Base-by-base conservation (phyloP, 257 asterid genomes). In the Nicotiana attenuata region DNA sequence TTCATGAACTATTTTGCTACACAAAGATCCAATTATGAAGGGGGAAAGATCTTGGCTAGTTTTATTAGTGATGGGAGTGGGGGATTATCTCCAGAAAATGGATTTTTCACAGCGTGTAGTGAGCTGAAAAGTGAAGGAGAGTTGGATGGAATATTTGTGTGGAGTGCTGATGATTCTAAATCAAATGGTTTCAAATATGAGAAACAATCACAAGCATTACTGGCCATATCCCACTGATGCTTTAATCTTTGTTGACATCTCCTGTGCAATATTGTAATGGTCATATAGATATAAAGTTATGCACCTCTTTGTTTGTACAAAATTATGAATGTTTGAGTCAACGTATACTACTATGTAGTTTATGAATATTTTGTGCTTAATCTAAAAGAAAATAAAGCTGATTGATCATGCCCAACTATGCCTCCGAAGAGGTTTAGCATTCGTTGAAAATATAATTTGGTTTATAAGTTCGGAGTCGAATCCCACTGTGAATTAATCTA, bases 111-210 rank as follows among this genome's bases (percentile, higher is more conserved):
- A 0, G 97, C 97, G 0, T 91, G 94, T 11, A 80, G 82, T 65
- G 83, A 82, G 87, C 88, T 94, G 0, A 87, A 88, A 82, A 89
- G 88, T 47, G 59, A 84, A 81, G 96, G 94, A 9, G 85, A 87
- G 10, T 93, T 94, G 8, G 76, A 76, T 28, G 98, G 98, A 41
- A 93, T 94, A 10, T 93, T 94, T 67, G 91, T 92, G 26, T 93
- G 98, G 98, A 86, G 89, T 45, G 98, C 97, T 13, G 98, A 93
- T 84, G 97, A 92, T 84, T 94, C 97, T 2, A 90, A 89, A 81
- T 87, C 86, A 2, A 61, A 83, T 33, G 92, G 89, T 1, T 94
- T 94, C 63, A 88, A 63, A 33, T 84, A 64, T 47, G 89, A 86
- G 84, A 84, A 78, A 59, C 87, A 84, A 31, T 86, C 89, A 3